Conservation (phyloP, 2,329 filamentous ascomycete genomes). For the Dactylellina haptotyla region DNA sequence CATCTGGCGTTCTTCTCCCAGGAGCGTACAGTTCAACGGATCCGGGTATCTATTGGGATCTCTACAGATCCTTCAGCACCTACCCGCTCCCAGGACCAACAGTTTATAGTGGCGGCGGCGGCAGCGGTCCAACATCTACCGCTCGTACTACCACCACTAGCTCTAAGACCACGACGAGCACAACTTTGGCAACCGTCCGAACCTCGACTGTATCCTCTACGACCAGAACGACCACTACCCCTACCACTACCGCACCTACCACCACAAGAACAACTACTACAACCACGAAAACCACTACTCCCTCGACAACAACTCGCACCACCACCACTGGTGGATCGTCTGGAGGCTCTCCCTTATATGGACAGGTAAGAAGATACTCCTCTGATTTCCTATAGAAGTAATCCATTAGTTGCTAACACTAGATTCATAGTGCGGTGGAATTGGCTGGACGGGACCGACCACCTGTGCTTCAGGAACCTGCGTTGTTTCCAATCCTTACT, state of each 20-base stretch:
- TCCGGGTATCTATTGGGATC: conserved; percentile 66
- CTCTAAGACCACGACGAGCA: conserved; percentile 6
- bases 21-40: conserved; percentile 65
- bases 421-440: conserved; percentile 63
- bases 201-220: conserved; percentile 5
- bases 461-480: conserved; percentile 62
- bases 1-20: conserved; percentile 64
- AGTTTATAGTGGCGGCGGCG: conserved; percentile 55
- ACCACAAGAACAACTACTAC: conserved; percentile 1
- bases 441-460: conserved; percentile 62
- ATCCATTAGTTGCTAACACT: background rate
- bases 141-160: conserved; percentile 13
- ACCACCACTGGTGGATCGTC: conserved; percentile 10
- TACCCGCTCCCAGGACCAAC: conserved; percentile 63
- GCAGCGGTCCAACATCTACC: conserved; percentile 7
- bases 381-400: background rate
- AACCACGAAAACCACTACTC: background rate
- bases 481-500: conserved; percentile 63
- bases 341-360: conserved; percentile 13
- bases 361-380: conserved; percentile 15
- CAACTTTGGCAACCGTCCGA: conserved; percentile 7
- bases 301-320: background rate
- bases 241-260: background rate
- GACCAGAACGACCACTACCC: background rate
- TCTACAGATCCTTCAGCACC: conserved; percentile 60